Evolutionary conservation across 225 moss, liverwort and hornwort species (phyloP), one percentile per base, ranked within the genome.

Genomic region (Takakia lepidozioides): DNA sequence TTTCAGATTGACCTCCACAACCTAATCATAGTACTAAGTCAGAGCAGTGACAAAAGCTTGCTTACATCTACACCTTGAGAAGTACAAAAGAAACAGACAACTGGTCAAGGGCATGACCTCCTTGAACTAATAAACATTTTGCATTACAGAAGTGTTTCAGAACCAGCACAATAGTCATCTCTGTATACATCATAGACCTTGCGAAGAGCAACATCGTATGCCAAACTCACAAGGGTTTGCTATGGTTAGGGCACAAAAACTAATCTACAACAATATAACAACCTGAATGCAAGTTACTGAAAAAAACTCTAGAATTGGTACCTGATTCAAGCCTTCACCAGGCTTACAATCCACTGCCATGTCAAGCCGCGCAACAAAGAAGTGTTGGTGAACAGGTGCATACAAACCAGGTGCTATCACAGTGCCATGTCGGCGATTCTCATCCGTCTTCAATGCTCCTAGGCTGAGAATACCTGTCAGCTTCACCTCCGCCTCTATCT

Each of bases 351-450:
- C 95, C 15, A 98, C 75, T 4, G 90, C 87, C 95, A 98, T 98
- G 61, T 98, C 87, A 34, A 98, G 77, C 32, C 95, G 76, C 7
- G 95, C 87, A 43, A 98, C 95, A 54, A 98, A 98, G 52, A 98
- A 98, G 70, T 98, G 95, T 64, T 98, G 90, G 60, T 98, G 95
- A 24, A 78, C 86, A 43, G 95, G 95, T 29, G 95, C 95, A 65
- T 98, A 98, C 3, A 91, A 73, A 5, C 95, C 95, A 44, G 90
- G 90, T 6, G 95, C 95, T 57, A 98, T 98, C 1, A 91, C 76
- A 46, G 95, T 98, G 19, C 95, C 95, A 63, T 98, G 89, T 61
- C 84, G 77, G 14, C 95, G 80, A 54, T 73, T 72, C 74, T 98
- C 95, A 23, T 80, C 87, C 13, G 82, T 69, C 55, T 85, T 98